Evolutionary conservation across 2,329 filamentous ascomycete genomes (phyloP), one percentile per base, ranked within the genome.

Genomic region (Fusarium floridanum): DNA sequence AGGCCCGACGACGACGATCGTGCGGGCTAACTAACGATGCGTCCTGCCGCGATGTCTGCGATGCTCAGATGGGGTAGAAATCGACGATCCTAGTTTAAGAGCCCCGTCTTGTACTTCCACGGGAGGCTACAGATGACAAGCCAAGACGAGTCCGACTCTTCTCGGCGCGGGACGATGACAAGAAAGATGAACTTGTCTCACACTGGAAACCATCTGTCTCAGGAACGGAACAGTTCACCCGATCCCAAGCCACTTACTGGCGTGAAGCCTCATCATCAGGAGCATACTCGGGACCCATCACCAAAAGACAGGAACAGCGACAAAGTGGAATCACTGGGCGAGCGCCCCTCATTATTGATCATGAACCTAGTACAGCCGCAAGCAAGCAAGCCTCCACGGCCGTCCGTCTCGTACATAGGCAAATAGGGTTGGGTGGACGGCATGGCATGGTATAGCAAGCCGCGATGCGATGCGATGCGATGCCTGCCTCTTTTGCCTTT

Each of bases 321-420:
- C 27, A 71, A 48, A 50, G 66, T 75, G 73, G 70, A 73, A 75
- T 73, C 70, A 75, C 73, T 61, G 73, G 73, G 73, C 67, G 64
- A 75, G 64, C 73, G 70, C 73, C 73, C 73, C 69, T 75, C 70
- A 67, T 76, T 75, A 73, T 75, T 75, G 73, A 66, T 75, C 70
- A 67, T 75, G 64, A 70, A 73, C 64, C 73, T 75, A 75, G 73
- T 73, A 73, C 67, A 68, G 61, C 64, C 64, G 67, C 61, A 64
- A 48, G 43, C 22, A 48, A 48, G 43, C 36, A 64, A 72, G 37
- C 37, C 48, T 68, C 61, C 64, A 53, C 36, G 64, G 37, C 67
- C 62, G 61, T 63, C 61, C 41, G 41, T 73, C 64, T 76, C 53
- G 70, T 68, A 71, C 73, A 76, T 68, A 67, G 67, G 64, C 64